Conservation (phyloP, 495 filamentous ascomycete species). For the Collariella sp. region DNA sequence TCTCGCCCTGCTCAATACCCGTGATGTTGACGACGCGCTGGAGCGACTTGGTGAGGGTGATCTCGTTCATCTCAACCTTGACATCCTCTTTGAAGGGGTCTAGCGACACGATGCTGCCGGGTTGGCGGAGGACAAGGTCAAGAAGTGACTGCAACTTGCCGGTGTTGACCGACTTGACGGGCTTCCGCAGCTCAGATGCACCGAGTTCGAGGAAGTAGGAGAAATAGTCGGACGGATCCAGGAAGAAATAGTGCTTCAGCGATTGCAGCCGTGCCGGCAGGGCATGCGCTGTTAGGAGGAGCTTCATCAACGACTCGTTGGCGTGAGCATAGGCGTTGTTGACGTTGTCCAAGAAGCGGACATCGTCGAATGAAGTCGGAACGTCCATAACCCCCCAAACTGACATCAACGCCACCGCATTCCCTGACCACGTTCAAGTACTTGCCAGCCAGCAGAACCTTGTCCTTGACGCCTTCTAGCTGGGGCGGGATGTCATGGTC, state of each 20-base stretch:
- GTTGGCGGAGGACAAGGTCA: slow-evolving; percentile 88
- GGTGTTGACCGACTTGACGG: slow-evolving; percentile 77
- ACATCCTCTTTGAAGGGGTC: slow-evolving; percentile 98
- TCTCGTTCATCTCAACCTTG: slow-evolving; percentile 93
- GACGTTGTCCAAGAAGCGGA: slow-evolving; percentile 85
- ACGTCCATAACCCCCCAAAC: slow-evolving; percentile 81
- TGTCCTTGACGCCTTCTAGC: slow-evolving; percentile 83
- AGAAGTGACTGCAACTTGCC: slow-evolving; percentile 88
- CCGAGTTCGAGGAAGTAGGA: slow-evolving; percentile 92
- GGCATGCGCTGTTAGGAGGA: slow-evolving; percentile 86
- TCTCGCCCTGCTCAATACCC: slow-evolving; percentile 82
- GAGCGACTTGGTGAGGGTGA: slow-evolving; percentile 81
- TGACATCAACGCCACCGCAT: slow-evolving; percentile 91
- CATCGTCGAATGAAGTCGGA: slow-evolving; percentile 84
- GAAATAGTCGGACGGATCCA: slow-evolving; percentile 96
- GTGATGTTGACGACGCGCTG: slow-evolving; percentile 94
- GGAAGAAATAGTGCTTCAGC: slow-evolving; percentile 97
- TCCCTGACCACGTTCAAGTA: slow-evolving; percentile 97
- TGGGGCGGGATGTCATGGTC: slow-evolving; percentile 88
- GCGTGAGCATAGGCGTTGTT: slow-evolving; percentile 91
- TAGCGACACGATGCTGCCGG: slow-evolving; percentile 84
- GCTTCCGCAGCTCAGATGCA: slow-evolving; percentile 78
- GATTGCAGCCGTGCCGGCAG: slow-evolving; percentile 79
- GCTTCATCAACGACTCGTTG: slow-evolving; percentile 83
- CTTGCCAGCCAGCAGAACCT: slow-evolving; percentile 89